A percentile compares a stretch with the other conserved stretches of the same genome.
Evolutionary conservation across 495 filamentous ascomycete species (phyloP).

Genomic region (Xylaria flabelliformis): DNA sequence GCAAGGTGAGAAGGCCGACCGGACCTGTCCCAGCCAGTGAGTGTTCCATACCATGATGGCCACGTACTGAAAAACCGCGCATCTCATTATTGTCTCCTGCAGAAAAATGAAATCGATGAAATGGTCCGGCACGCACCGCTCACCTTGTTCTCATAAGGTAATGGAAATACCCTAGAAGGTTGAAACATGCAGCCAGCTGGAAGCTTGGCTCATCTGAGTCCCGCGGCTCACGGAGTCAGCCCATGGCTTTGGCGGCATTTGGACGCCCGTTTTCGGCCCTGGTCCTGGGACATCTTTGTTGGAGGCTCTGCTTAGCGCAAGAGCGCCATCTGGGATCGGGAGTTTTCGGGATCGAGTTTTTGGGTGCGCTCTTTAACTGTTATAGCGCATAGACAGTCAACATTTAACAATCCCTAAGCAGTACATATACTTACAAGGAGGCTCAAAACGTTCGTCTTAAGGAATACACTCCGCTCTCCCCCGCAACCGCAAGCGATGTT

Average conservation of each 20-base stretch:
- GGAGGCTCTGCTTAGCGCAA: conserved; percentile 17
- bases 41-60: conserved; percentile 1
- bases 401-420: neutral
- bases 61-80: conserved; percentile 15
- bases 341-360: conserved; percentile 10
- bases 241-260: conserved; percentile 20
- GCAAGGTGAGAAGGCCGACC: neutral
- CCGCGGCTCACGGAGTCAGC: conserved; percentile 27
- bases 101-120: conserved; percentile 10
- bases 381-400: neutral
- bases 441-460: neutral
- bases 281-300: neutral
- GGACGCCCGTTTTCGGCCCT: conserved; percentile 22
- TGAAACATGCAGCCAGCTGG: conserved; percentile 19
- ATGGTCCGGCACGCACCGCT: conserved; percentile 16
- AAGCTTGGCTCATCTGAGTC: conserved; percentile 16
- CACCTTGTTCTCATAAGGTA: conserved; percentile 19
- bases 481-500: conserved; percentile 14
- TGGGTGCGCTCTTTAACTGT: conserved; percentile 15
- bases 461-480: neutral
- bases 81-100: neutral
- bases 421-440: neutral
- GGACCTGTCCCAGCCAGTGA: neutral
- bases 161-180: conserved; percentile 9
- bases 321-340: conserved; percentile 16